phyloP scores from a whole-genome alignment of 2,329 filamentous ascomycete species.

The Pseudogymnoascus sp. region DNA sequence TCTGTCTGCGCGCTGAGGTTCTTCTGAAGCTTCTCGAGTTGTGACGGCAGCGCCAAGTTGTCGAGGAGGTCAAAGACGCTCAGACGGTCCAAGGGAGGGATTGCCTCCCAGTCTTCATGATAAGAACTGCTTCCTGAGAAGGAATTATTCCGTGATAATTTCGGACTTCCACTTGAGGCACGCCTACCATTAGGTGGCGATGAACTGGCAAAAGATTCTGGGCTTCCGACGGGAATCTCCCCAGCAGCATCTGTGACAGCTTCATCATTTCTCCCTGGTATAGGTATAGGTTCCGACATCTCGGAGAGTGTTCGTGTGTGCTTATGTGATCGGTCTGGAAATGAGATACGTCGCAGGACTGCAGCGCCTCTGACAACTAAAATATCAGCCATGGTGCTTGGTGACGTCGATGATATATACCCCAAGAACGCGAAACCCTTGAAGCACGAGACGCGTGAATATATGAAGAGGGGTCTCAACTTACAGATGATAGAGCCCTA shows the following conservation, averaged over 20 bases:
- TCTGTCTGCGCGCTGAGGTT: conserved; percentile 76
- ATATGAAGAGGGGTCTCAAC: neutral
- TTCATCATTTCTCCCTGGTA: conserved; percentile 24
- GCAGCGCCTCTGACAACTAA: conserved; percentile 36
- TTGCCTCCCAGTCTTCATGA: conserved; percentile 79
- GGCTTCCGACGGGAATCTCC: neutral
- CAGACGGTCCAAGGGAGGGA: conserved; percentile 81
- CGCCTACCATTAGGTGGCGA: conserved; percentile 41
- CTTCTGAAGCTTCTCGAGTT: conserved; percentile 83
- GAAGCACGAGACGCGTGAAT: neutral
- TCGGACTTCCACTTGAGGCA: conserved; percentile 43
- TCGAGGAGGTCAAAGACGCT: conserved; percentile 90
- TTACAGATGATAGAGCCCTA: neutral
- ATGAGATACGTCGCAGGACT: conserved; percentile 35
- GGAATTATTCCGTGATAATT: conserved; percentile 68
- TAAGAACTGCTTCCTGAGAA: conserved; percentile 81
- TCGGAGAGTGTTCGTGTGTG: conserved; percentile 34
- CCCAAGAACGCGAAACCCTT: neutral
- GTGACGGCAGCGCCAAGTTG: conserved; percentile 83
- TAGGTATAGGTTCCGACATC: conserved; percentile 38
- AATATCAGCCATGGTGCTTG: conserved; percentile 35
- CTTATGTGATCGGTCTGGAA: conserved; percentile 32
- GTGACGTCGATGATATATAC: conserved; percentile 8
- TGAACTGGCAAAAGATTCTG: conserved; percentile 38
- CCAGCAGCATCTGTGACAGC: neutral